Evolutionary conservation across 2,329 filamentous ascomycete species (phyloP), one percentile per base, ranked within the genome.

Genomic region (Aulographum hederae): DNA sequence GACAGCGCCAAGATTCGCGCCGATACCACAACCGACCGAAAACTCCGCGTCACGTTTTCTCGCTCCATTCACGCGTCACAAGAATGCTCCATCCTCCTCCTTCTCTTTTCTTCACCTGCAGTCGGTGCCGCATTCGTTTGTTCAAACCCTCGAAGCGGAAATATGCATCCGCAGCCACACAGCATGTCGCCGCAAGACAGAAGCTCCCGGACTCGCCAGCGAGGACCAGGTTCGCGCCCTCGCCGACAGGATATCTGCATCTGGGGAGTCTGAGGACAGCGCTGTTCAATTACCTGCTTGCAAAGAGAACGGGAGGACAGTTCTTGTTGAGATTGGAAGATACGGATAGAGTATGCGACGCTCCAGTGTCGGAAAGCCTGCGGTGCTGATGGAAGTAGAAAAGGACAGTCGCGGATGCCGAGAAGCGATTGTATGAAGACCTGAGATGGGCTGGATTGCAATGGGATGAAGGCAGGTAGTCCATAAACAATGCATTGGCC

Each of bases 391-490:
- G 34, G 32, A n/a, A n/a, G n/a, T n/a, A 89, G 79, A 81, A 77
- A 57, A 73, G 89, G 37, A 75, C 86, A 6, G 72, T 95, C 3
- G 56, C 63, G 1, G 84, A 77, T 46, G 84, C 89, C 1, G 84
- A 94, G 50, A 53, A 74, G 37, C 68, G 73, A 34, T 57, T 98
- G 3, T 78, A 77, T 40, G 60, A 77, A 36, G 86, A 95, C 48
- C 55, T 98, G 33, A 63, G 65, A 56, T 98, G 89, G 89, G 78
- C 84, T 13, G 84, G 85, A 1, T 58, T 98, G 19, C 60, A 76
- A 32, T 98, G 86, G 86, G 85, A 94, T 53, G 91, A 98, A 69
- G 85, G n/a, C n/a, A n/a, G n/a, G n/a, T n/a, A n/a, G n/a, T n/a
- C n/a, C 25, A 43, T 34, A 20, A 13, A 16, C 10, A 16, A 18